Percentiles rank a stretch among this genome's conserved stretches.
phyloP scores from a whole-genome alignment of 257 asterid genomes.

The Solanum infundibuliforme region DNA sequence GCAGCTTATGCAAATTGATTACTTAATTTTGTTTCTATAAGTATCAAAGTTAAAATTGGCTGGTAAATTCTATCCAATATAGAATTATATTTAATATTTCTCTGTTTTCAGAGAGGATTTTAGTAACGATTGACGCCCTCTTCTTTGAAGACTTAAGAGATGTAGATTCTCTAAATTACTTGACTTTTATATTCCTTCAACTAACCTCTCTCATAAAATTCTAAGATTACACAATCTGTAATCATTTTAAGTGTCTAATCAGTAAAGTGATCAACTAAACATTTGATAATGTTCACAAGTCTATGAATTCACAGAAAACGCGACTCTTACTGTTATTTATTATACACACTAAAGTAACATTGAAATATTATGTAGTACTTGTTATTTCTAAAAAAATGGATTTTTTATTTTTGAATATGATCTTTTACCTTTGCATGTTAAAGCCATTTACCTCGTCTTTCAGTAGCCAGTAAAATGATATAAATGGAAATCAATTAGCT shows the following conservation, averaged over 20 bases:
- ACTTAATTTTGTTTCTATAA: background rate
- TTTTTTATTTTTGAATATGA: too few relatives aligned
- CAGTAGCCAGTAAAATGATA: background rate
- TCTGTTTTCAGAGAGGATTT: background rate
- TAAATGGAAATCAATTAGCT: background rate
- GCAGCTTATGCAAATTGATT: background rate
- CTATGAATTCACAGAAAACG: too few relatives aligned
- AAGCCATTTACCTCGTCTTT: too few relatives aligned
- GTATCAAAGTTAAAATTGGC: background rate
- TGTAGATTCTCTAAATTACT: background rate
- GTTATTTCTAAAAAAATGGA: too few relatives aligned
- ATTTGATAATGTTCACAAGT: too few relatives aligned
- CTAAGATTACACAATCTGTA: background rate
- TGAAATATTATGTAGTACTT: too few relatives aligned
- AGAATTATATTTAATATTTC: background rate
- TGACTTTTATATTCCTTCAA: background rate
- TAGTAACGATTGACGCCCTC: background rate
- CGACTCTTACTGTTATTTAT: too few relatives aligned
- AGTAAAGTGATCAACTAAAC: too few relatives aligned
- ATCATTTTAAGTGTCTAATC: background rate
- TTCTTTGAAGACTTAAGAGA: background rate
- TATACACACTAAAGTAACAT: too few relatives aligned
- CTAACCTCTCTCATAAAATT: background rate
- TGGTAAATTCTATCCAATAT: background rate
- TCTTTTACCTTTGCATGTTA: too few relatives aligned